Percentiles rank a stretch among this genome's conserved stretches.
Evolutionary conservation across 805 yeast species (phyloP).

Genomic region (Wickerhamiella occidentalis): DNA sequence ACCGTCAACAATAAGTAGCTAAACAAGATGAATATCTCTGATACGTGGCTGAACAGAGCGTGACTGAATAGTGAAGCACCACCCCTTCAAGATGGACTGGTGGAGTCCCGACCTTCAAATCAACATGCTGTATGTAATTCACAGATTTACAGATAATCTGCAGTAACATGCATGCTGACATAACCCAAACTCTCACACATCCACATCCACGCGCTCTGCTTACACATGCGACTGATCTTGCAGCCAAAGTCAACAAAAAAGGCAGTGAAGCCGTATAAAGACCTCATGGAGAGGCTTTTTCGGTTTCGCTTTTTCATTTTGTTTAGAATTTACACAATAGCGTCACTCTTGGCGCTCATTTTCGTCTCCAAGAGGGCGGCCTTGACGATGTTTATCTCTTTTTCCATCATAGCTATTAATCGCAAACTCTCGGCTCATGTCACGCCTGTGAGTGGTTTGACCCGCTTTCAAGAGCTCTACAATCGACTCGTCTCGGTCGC

Average conservation of each 20-base stretch:
- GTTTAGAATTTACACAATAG: not conserved
- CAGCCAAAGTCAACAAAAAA: conserved; percentile 11
- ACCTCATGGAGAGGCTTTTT: not conserved
- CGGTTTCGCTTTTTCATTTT: not conserved
- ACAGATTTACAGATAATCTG: too few species aligned
- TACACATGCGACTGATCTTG: conserved; percentile 11
- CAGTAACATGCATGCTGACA: too few species aligned
- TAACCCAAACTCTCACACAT: not conserved
- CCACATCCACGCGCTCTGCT: not conserved
- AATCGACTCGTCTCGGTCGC: not conserved
- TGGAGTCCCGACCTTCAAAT: too few species aligned
- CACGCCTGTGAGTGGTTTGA: not conserved
- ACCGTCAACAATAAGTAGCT: too few species aligned
- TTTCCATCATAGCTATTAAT: not conserved
- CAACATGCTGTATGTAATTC: too few species aligned
- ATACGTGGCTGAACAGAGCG: too few species aligned
- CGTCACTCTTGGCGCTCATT: not conserved
- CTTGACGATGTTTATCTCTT: not conserved
- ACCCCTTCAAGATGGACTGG: too few species aligned
- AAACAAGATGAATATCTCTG: too few species aligned
- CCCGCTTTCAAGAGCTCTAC: conserved; percentile 5
- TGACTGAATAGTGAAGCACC: too few species aligned
- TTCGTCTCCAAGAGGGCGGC: conserved; percentile 2
- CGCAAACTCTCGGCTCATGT: conserved; percentile 1
- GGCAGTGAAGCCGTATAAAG: conserved; percentile 6